Evolutionary conservation across 1,139 yeast species (phyloP).

Genomic region (Pichia sp.): DNA sequence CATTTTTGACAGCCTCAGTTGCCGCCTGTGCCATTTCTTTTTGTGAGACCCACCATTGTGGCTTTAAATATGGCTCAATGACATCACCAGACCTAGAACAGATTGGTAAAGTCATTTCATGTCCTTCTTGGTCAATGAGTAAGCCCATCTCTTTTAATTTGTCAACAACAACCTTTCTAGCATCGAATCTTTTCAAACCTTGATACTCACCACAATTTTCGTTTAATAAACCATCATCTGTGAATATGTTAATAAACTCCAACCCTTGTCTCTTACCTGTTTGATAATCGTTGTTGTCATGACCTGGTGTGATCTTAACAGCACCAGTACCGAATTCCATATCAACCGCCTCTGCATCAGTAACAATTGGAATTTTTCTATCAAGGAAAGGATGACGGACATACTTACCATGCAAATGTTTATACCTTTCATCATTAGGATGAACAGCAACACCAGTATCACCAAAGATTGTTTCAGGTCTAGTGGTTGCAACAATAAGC

Average conservation of each 20-base stretch:
- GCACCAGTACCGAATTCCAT: conserved; percentile 99
- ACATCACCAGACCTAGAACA: conserved; percentile 96
- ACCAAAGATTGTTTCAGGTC: conserved; percentile 98
- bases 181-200: conserved; percentile 92
- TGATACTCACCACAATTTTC: conserved; percentile 90
- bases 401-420: conserved; percentile 88
- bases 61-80: conserved; percentile 92
- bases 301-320: conserved; percentile 97
- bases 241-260: conserved; percentile 81
- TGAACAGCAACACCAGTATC: conserved; percentile 97
- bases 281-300: conserved; percentile 92
- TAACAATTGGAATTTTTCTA: conserved; percentile 77
- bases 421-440: conserved; percentile 89
- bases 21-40: conserved; percentile 85
- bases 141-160: conserved; percentile 68
- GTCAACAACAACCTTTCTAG: conserved; percentile 79
- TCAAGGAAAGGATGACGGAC: conserved; percentile 87
- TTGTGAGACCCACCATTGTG: conserved; percentile 99
- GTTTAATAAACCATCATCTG: conserved; percentile 87
- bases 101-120: conserved; percentile 89
- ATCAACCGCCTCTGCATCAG: conserved; percentile 91
- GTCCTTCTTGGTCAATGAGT: conserved; percentile 77
- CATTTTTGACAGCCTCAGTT: conserved; percentile 75
- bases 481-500: conserved; percentile 90
- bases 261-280: conserved; percentile 92